These are phyloP conservation scores for Fistulinella prunicolor DNA, from an alignment of 768 basidiomycete species.

Conservation along the genomic window DNA sequence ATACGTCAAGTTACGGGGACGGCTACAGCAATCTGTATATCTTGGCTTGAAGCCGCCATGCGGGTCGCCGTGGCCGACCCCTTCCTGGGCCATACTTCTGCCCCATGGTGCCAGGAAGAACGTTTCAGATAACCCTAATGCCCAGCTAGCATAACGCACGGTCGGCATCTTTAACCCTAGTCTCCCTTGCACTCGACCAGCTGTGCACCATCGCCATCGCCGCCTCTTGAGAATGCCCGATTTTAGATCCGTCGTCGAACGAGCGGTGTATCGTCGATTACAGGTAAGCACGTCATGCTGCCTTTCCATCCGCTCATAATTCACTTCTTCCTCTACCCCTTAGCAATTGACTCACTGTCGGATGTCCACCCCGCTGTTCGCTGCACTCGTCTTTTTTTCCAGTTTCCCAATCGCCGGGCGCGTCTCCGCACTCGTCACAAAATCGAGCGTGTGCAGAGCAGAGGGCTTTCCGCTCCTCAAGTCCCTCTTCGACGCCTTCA, in stretches of 20 bases:
- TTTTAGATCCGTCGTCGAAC: conserved; percentile 12
- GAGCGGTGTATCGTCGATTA: conserved; percentile 1
- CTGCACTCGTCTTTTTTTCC: conserved; percentile 11
- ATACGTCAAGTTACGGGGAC: neutral
- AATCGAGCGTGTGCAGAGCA: neutral
- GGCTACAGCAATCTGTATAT: neutral
- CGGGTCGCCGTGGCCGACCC: neutral
- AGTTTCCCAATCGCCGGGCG: conserved; percentile 6
- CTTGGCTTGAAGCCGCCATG: conserved; percentile 1
- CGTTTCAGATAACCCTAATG: no score
- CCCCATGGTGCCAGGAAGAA: no score
- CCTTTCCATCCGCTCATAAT: neutral
- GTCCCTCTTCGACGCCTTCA: conserved; percentile 10
- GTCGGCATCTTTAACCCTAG: no score
- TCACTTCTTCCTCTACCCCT: neutral
- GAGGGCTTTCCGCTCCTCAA: neutral
- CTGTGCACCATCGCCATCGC: neutral
- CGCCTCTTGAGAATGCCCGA: neutral
- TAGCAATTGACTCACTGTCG: conserved; percentile 4
- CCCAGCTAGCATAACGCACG: neutral
- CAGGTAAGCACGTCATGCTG: conserved; percentile 6
- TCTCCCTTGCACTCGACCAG: no score
- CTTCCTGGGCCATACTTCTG: no score
- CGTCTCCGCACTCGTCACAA: neutral
- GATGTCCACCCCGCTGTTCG: conserved; percentile 2